Evolutionary conservation across 306 rosid species (phyloP).

Genomic region (Cucurbita maxima): DNA sequence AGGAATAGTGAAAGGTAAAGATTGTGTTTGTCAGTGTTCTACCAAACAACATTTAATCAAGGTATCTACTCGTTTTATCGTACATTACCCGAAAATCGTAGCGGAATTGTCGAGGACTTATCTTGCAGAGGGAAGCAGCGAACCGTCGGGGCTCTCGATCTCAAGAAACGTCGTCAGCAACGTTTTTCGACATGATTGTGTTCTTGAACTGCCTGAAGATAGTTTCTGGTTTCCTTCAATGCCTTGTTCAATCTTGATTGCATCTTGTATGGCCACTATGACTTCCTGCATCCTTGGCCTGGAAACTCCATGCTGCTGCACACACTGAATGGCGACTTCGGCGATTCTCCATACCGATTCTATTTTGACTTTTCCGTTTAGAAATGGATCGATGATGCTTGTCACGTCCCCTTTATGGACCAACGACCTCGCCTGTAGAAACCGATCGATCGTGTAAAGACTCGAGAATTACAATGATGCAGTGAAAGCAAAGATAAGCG

Average conservation of each 20-base stretch:
- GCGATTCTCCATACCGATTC: slow-evolving; percentile 90
- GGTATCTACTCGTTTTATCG: neutral
- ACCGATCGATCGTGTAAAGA: neutral
- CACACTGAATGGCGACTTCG: slow-evolving; percentile 76
- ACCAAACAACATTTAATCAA: neutral
- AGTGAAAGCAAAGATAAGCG: neutral
- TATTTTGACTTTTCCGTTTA: slow-evolving; percentile 43
- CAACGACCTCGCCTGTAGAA: slow-evolving; percentile 59
- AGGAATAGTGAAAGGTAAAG: neutral
- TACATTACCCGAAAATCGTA: neutral
- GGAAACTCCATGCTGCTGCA: slow-evolving; percentile 60
- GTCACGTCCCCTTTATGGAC: slow-evolving; percentile 68
- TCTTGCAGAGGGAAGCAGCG: slow-evolving; percentile 68
- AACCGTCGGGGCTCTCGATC: slow-evolving; percentile 66
- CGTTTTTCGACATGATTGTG: slow-evolving; percentile 74
- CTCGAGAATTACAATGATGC: neutral
- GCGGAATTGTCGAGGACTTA: neutral
- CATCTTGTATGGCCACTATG: slow-evolving; percentile 79
- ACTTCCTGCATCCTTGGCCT: slow-evolving; percentile 98
- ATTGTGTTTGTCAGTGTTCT: slow-evolving; percentile 10
- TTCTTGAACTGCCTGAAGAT: slow-evolving; percentile 42
- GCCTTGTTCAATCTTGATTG: slow-evolving; percentile 55
- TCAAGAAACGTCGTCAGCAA: slow-evolving; percentile 82
- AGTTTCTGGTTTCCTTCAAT: slow-evolving; percentile 24
- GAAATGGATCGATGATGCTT: slow-evolving; percentile 58